A percentile compares a stretch with the other conserved stretches of the same genome.
Conservation (phyloP, 2,329 filamentous ascomycete genomes). For the Hymenoscyphus salicellus region DNA sequence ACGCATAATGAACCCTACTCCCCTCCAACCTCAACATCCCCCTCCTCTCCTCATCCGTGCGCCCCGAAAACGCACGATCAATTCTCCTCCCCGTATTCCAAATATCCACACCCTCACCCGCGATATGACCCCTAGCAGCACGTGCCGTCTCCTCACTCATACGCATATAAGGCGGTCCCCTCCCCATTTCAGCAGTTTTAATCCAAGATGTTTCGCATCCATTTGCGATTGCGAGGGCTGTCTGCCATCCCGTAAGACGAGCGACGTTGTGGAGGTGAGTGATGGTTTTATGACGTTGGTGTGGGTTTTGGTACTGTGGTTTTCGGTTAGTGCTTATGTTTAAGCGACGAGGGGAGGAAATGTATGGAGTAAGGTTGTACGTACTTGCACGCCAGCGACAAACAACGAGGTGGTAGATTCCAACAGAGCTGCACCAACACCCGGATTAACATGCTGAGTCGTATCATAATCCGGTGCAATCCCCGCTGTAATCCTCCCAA, state of each 20-base stretch:
- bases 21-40: constrained; percentile 57
- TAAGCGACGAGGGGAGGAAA: not conserved
- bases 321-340: constrained; percentile 7
- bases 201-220: constrained; percentile 85
- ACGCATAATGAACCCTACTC: constrained; percentile 68
- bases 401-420: constrained; percentile 82
- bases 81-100: constrained; percentile 52
- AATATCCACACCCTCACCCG: constrained; percentile 33
- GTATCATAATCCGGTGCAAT: constrained; percentile 47
- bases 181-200: constrained; percentile 67
- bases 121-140: constrained; percentile 9
- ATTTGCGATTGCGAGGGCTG: constrained; percentile 73
- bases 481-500: constrained; percentile 79
- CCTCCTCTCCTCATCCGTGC: constrained; percentile 45
- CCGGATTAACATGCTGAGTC: constrained; percentile 64
- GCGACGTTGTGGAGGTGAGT: constrained; percentile 71
- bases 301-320: constrained; percentile 63
- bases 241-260: constrained; percentile 82
- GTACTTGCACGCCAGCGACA: constrained; percentile 75
- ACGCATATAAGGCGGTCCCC: constrained; percentile 69
- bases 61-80: constrained; percentile 50
- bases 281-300: constrained; percentile 76
- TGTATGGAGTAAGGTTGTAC: not conserved
- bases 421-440: constrained; percentile 75
- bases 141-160: constrained; percentile 41